phyloP scores from a whole-genome alignment of 2,329 filamentous ascomycete species.

The Penicillium sp. region DNA sequence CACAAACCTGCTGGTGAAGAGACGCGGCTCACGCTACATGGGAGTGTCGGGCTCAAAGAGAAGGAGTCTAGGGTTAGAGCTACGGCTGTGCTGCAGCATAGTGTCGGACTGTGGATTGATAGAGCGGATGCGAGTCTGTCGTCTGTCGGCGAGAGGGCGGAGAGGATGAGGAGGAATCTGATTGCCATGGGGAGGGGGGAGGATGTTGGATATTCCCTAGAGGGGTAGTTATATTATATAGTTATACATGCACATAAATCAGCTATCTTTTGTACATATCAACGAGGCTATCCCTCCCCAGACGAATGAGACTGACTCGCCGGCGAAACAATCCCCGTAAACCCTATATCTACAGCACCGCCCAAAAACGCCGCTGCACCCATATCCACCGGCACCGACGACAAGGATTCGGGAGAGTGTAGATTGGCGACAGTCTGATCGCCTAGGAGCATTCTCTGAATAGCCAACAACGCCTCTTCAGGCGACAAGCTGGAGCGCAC shows the following conservation, averaged over 20 bases:
- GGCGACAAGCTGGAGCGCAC: constrained; percentile 25
- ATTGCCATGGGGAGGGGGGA: constrained; percentile 45
- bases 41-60: constrained; percentile 38
- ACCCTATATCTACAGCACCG: neutral
- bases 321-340: neutral
- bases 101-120: constrained; percentile 42
- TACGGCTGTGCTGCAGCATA: constrained; percentile 45
- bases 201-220: constrained; percentile 35
- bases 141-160: constrained; percentile 33
- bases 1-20: constrained; percentile 34
- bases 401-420: neutral
- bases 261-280: too few relatives aligned
- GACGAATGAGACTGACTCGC: constrained; percentile 1
- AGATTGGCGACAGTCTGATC: neutral
- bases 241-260: neutral
- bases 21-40: constrained; percentile 41
- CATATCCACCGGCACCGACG: neutral
- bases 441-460: constrained; percentile 13
- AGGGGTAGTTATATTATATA: constrained; percentile 4
- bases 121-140: constrained; percentile 38
- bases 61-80: constrained; percentile 31
- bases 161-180: constrained; percentile 43
- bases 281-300: neutral
- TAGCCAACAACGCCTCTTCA: constrained; percentile 25
- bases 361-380: neutral